Evolutionary conservation across 192 early-diverging fungal species (phyloP).

Genomic region (Geranomyces variabilis): DNA sequence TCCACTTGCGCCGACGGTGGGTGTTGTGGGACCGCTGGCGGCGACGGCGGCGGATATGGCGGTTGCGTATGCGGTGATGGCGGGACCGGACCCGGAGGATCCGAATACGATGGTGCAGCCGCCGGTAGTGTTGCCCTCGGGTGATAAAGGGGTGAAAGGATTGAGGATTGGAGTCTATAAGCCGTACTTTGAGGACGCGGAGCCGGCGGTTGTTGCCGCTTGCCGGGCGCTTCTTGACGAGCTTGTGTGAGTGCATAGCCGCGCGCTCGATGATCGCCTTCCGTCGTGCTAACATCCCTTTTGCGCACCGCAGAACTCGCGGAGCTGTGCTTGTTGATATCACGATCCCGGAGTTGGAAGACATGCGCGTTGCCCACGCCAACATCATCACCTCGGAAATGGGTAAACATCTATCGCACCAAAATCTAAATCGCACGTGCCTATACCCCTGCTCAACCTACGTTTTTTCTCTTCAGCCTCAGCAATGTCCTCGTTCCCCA

Average conservation of each 20-base stretch:
- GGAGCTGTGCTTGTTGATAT: constrained; percentile 70
- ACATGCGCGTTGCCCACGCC: constrained; percentile 59
- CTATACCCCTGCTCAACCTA: not conserved
- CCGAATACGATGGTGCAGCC: constrained; percentile 54
- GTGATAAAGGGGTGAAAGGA: constrained; percentile 43
- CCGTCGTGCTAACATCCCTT: not conserved
- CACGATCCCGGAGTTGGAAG: constrained; percentile 61
- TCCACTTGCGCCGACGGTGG: constrained; percentile 58
- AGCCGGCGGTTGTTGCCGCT: constrained; percentile 32
- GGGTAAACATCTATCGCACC: not conserved
- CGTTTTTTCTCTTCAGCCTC: constrained; percentile 1
- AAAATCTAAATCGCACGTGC: not conserved
- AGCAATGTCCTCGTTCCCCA: constrained; percentile 15
- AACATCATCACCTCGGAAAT: constrained; percentile 71
- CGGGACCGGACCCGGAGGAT: constrained; percentile 61
- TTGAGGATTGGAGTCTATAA: constrained; percentile 63
- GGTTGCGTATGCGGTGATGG: constrained; percentile 65
- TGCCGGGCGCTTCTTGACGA: constrained; percentile 32
- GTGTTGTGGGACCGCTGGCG: constrained; percentile 69
- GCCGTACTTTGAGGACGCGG: constrained; percentile 46
- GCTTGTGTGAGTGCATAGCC: constrained; percentile 20
- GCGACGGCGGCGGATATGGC: constrained; percentile 70
- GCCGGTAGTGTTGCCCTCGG: constrained; percentile 42
- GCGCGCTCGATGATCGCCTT: no score
- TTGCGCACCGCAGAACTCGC: constrained; percentile 19